Base-by-base conservation (phyloP, 495 filamentous ascomycete genomes). In the Geoglossum glabrum region DNA sequence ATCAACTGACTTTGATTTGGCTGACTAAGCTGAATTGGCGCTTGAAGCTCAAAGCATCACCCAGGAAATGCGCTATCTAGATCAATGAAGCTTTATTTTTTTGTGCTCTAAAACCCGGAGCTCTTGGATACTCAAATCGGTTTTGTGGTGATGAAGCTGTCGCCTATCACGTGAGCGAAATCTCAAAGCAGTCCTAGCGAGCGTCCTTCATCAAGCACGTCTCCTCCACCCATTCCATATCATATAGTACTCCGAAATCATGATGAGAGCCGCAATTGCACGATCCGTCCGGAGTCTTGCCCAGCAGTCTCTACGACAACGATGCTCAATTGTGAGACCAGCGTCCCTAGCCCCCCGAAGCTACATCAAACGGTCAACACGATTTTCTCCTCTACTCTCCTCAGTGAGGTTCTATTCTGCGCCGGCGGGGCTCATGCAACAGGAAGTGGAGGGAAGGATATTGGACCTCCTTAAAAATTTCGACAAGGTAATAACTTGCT, bases 371-470 rank as follows among this genome's bases (percentile, higher is more conserved):
- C 74, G 74, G 69, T 76, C 73, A 67, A 67, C 75, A 67, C 76
- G 80, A 63, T 62, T 77, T 66, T 66, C 70, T 70, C 46, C 46
- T 50, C 23, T 21, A 28, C 46, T 50, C 8, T 74, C 65, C 64
- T 71, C 59, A 70, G 72, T 85, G 64, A 78, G 92, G 68, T 83
- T 79, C 73, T 98, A 98, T 75, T 90, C 90, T 51, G 85, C 92
- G 47, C 79, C 77, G 49, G 81, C 81, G 58, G 83, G 80, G 46
- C 74, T 96, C 46, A 73, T 77, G 59, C 85, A 87, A 77, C 73
- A 79, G 10, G 89, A 96, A 71, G 84, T 96, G 59, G 84, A 94
- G 72, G 85, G 85, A 54, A 83, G 92, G 65, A 97, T 98, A 78
- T 78, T 94, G 72, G 82, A 85, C 73, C 76, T 98, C 59, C 71